Base-by-base conservation (phyloP, 805 yeast genomes). In the Cyberlindnera sargentensis region DNA sequence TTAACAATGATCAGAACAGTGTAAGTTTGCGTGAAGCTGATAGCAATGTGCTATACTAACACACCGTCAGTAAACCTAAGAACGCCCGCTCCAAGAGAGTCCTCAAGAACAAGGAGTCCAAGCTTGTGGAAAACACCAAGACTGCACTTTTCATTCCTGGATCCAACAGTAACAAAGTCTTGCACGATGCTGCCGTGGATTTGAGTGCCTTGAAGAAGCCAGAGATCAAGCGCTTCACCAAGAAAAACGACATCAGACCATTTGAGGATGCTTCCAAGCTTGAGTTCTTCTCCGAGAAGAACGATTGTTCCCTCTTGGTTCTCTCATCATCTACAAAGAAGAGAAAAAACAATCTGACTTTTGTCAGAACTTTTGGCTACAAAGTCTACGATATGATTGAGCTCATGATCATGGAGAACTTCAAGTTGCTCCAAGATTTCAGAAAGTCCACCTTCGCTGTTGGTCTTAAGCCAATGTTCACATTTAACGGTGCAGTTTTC, bases 41-140 rank as follows among this genome's bases (percentile, higher is more conserved):
- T 15, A 15, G 20, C 20, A 15, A 15, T 15, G 20, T 15, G 20
- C 30, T 31, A 27, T 37, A 39, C 48, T 47, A 61, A 61, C 58
- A 49, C 20, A 47, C 51, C 3, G 37, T 8, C 25, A 70, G 82
- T 37, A 83, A 88, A 54, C 98, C 99, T 32, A 90, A 89, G 69
- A 93, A 83, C 60, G 96, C 96, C 43, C 88, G 98, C 60, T 78
- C 96, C 44, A 93, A 93, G 70, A 80, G 99, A 66, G 98, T 96
- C 6, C 62, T 90, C 50, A 95, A 89, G 49, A 84, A 84, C 57
- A 83, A 80, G 56, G 96, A 89, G 57, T 78, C 97, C 42, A 91
- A 89, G 66, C 64, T 88, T 38, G 84, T 84, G 7, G 99, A 93
- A 64, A 90, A 93, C 64, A 80, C 83, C 49, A 93, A 93, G 66